phyloP scores from a whole-genome alignment of 2,329 filamentous ascomycete genomes.

The Fusarium sarcochroum region DNA sequence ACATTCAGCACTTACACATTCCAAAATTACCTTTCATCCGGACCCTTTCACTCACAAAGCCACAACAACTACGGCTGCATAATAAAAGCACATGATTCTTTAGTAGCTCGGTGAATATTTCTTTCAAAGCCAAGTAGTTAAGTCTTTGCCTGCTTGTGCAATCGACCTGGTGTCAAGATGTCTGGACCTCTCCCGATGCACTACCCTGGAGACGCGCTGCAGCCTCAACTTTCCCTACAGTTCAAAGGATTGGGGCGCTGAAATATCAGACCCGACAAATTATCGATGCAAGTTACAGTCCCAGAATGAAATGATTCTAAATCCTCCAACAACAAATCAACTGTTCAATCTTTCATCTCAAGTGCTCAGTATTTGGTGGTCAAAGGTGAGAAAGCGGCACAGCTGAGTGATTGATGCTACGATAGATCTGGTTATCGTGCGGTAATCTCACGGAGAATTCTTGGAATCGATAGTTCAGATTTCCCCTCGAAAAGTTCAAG shows the following conservation, averaged over 20 bases:
- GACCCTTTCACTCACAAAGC: background rate
- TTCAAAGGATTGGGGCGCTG: no score
- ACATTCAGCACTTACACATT: no score
- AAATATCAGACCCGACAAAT: background rate
- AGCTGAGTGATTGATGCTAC: constrained; percentile 2
- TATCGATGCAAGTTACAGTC: background rate
- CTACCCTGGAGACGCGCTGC: no score
- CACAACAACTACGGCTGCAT: no score
- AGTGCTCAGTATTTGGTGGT: background rate
- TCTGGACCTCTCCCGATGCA: no score
- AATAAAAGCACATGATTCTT: no score
- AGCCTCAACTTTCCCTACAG: no score
- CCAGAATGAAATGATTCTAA: background rate
- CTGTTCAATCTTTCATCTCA: constrained; percentile 8
- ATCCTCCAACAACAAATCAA: no score
- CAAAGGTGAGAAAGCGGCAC: constrained; percentile 14
- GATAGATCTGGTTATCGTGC: background rate
- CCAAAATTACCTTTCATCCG: no score
- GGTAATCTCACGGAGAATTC: constrained; percentile 25
- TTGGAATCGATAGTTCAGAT: background rate
- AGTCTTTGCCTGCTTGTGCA: no score
- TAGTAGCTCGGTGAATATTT: background rate
- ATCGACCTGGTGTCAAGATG: no score
- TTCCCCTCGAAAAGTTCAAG: constrained; percentile 7
- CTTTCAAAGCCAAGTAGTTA: no score